Base-by-base conservation (phyloP, 2,329 filamentous ascomycete genomes). In the Xylariales sp. region DNA sequence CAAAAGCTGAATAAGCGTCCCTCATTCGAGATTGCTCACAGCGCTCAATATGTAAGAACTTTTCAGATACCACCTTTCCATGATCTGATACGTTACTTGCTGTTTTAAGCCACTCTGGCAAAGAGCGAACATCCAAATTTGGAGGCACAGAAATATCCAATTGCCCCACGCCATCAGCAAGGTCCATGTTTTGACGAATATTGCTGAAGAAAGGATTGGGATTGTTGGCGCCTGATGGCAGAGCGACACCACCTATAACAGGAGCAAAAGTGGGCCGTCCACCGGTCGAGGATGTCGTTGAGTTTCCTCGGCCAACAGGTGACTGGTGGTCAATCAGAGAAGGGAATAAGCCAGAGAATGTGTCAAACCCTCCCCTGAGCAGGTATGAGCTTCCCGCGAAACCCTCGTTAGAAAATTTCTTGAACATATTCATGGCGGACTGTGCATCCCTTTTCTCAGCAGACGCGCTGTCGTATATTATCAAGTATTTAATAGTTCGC, bases 161-260 rank as follows among this genome's bases (percentile, higher is more conserved):
- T 51, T 95, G 90, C 0, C 93, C 93, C 10, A 97, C 91, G 15
- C 93, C 93, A 48, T 88, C 89, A 21, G 94, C 84, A 14, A 98
- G 70, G 55, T 97, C 93, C 78, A 94, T 91, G 47, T 97, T 95
- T 59, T 97, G 93, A 29, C 93, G 81, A 51, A 98, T 97, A 47
- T 96, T 97, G 44, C 82, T 81, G 60, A 97, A 97, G 66, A 98
- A 97, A 0, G 91, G 90, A 51, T 94, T 95, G 0, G 81, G 74
- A 1, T 79, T 77, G 42, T 80, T 81, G 47, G 79, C 74, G 1
- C 78, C 73, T 27, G 69, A 67, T 1, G 93, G 93, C 58, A 97
- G 80, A 42, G 80, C 77, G 45, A 95, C 95, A 6, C 91, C 91
- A 41, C 91, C 93, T 41, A 89, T 85, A n/a, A 95, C 85, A 2